phyloP scores from a whole-genome alignment of 1,284 basidiomycete species.

The Moesziomyces sp. region DNA sequence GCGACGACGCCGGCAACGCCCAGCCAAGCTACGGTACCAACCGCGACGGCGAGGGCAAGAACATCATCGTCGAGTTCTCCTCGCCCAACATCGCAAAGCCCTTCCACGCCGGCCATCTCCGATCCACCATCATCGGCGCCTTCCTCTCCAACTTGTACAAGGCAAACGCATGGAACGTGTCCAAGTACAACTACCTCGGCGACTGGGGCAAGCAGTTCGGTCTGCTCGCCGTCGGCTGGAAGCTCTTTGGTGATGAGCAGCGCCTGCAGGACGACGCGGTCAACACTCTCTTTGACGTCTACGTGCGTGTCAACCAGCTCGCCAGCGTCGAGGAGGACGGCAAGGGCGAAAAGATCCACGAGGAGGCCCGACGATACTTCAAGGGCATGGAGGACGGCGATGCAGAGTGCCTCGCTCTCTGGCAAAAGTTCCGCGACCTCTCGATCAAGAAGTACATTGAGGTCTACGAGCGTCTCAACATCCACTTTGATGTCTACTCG shows the following conservation, averaged over 20 bases:
- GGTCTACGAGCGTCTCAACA: slow-evolving; percentile 90
- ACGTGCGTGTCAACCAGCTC: slow-evolving; percentile 92
- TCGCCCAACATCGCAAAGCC: slow-evolving; percentile 98
- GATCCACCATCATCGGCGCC: slow-evolving; percentile 96
- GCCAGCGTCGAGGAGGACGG: slow-evolving; percentile 73
- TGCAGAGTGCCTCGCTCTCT: slow-evolving; percentile 82
- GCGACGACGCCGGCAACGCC: slow-evolving; percentile 51
- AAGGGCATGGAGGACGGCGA: slow-evolving; percentile 93
- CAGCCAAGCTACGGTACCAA: slow-evolving; percentile 65
- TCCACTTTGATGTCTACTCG: slow-evolving; percentile 91
- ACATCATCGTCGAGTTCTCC: slow-evolving; percentile 79
- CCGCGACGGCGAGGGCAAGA: slow-evolving; percentile 60
- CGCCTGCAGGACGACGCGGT: slow-evolving; percentile 88
- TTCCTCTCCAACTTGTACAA: slow-evolving; percentile 92
- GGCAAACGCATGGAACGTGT: slow-evolving; percentile 90
- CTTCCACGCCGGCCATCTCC: slow-evolving; percentile 96
- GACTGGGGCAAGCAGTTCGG: slow-evolving; percentile 71
- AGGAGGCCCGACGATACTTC: slow-evolving; percentile 88
- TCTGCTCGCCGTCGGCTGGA: slow-evolving; percentile 90
- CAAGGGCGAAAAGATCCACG: slow-evolving; percentile 76
- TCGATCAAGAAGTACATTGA: slow-evolving; percentile 91
- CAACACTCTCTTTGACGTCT: slow-evolving; percentile 92
- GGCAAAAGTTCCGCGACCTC: slow-evolving; percentile 91
- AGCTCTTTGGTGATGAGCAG: slow-evolving; percentile 87
- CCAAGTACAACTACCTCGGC: slow-evolving; percentile 85